Evolutionary conservation across 2,329 filamentous ascomycete species (phyloP).

Genomic region (Sclerotinia nivalis): DNA sequence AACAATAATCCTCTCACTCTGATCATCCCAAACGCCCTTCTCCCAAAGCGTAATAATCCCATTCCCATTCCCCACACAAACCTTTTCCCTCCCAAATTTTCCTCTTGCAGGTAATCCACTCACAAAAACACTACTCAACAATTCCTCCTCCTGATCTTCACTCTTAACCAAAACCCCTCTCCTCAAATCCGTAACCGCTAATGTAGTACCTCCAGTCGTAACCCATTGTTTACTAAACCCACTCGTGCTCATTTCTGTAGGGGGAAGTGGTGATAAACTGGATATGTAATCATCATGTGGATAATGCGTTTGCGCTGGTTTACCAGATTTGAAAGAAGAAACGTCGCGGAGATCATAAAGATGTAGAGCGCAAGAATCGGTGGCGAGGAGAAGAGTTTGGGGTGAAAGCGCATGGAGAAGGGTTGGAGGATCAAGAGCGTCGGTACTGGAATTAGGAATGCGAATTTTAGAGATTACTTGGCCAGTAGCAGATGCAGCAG

Average conservation of each 20-base stretch:
- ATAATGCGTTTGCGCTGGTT: constrained; percentile 75
- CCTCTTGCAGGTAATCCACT: constrained; percentile 68
- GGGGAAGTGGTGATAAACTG: constrained; percentile 78
- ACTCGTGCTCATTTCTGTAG: constrained; percentile 77
- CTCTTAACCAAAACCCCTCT: constrained; percentile 83
- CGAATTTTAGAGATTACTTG: constrained; percentile 79
- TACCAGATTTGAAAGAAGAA: constrained; percentile 55
- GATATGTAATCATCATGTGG: constrained; percentile 94
- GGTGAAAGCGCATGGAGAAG: constrained; percentile 82
- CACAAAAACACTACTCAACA: constrained; percentile 79
- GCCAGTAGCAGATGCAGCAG: constrained; percentile 59
- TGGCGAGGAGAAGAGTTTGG: constrained; percentile 83
- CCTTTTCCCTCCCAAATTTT: constrained; percentile 69
- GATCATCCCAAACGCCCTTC: constrained; percentile 90
- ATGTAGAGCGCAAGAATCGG: constrained; percentile 86
- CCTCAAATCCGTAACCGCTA: constrained; percentile 86
- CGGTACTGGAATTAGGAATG: constrained; percentile 56
- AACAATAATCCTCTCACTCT: constrained; percentile 84
- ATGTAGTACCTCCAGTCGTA: constrained; percentile 85
- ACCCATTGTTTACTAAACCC: constrained; percentile 95
- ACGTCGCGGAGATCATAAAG: constrained; percentile 77
- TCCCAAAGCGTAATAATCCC: constrained; percentile 94
- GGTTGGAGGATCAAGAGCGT: constrained; percentile 67
- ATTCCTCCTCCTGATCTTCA: constrained; percentile 92
- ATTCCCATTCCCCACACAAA: constrained; percentile 72